Evolutionary conservation across 192 early-diverging fungal genomes (phyloP), one percentile per base, ranked within the genome.

Genomic region (Funneliformis mosseae): DNA sequence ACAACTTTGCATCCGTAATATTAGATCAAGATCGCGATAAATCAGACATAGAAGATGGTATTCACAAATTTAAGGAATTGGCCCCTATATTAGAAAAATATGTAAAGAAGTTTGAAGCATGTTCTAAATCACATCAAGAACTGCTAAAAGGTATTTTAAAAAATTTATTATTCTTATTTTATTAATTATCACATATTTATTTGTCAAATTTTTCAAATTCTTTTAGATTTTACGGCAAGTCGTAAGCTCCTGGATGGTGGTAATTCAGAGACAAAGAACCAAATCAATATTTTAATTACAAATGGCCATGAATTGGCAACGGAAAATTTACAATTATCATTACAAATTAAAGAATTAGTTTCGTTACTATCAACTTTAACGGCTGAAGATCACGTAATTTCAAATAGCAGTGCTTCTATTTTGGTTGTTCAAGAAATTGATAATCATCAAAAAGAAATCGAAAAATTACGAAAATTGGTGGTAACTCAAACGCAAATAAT

Each of bases 391-490:
- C 27, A 42, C 8, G 11, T 42, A 21, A 39, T 71, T 71, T 41
- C 39, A 10, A 71, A 71, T 71, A n/a, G 8, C 39, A 28, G 27
- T n/a, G 41, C n/a, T 21, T 71, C 69, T 41, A n/a, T n/a, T 33
- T 39, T 71, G 2, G 41, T 71, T 11, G n/a, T 41, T 42, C 27
- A 71, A 41, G 69, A 71, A 41, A n/a, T 42, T 16, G 39, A 71
- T 21, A n/a, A 33, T 41, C 64, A 67, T 28, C 69, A 71, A 71
- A 71, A 27, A 41, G 69, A 71, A 41, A n/a, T 21, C 3, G 69
- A 71, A 71, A 71, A 71, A 71, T 42, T 71, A 23, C 27, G 69
- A 71, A 71, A 45, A 45, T 23, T 71, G 41, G 69, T 71, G 2
- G 69, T 39, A 16, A 27, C 69, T 18, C 69, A 71, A n/a, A 27